Evolutionary conservation across 306 rosid genomes (phyloP).

Genomic region (Fragaria iinumae): DNA sequence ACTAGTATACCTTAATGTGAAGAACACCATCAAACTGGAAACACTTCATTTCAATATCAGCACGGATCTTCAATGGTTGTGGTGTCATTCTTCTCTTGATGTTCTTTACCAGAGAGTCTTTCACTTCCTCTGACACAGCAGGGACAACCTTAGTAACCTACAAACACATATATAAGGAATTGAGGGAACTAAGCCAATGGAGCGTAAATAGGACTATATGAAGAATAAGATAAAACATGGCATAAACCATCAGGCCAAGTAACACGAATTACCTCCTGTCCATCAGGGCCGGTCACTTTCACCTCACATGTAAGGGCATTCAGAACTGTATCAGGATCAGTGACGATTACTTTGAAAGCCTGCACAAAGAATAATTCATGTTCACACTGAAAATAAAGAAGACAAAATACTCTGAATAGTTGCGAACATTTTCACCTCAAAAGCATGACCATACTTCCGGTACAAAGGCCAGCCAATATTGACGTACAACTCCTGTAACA

Average conservation of each 20-base stretch:
- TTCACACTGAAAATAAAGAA: conserved; percentile 11
- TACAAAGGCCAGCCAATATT: conserved; percentile 97
- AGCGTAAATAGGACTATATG: neutral
- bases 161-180: conserved; percentile 3
- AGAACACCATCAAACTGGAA: conserved; percentile 96
- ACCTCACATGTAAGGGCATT: conserved; percentile 73
- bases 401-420: neutral
- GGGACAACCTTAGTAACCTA: conserved; percentile 84
- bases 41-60: conserved; percentile 95
- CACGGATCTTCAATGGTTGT: conserved; percentile 90
- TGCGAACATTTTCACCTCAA: conserved; percentile 54
- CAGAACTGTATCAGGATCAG: conserved; percentile 87
- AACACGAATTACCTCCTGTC: conserved; percentile 68
- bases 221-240: neutral
- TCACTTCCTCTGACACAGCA: conserved; percentile 82
- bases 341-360: conserved; percentile 87
- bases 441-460: conserved; percentile 92
- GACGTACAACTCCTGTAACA: conserved; percentile 70
- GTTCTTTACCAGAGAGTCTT: conserved; percentile 71
- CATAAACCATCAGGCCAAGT: neutral
- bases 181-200: neutral
- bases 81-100: conserved; percentile 97
- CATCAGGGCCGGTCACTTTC: conserved; percentile 85
- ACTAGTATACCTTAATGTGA: conserved; percentile 71
- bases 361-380: conserved; percentile 34